Evolutionary conservation across 441 rosid species (phyloP).

Genomic region (Aleurites moluccanus): DNA sequence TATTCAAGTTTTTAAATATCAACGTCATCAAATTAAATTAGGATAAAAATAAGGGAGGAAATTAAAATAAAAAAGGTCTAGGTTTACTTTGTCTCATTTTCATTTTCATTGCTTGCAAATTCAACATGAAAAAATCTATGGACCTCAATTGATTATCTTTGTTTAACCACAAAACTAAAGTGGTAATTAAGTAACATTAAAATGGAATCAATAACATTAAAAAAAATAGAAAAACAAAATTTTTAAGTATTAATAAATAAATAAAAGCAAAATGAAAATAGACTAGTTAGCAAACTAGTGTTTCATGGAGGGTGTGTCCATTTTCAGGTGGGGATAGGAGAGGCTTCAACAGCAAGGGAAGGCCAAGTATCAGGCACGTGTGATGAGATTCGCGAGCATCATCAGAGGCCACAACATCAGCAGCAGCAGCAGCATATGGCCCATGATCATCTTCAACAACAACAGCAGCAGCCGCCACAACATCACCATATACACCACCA

Average conservation of each 20-base stretch:
- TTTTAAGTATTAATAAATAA: conserved; percentile 8
- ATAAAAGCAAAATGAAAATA: conserved; percentile 25
- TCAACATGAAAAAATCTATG: conserved; percentile 40
- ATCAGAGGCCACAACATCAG: conserved; percentile 46
- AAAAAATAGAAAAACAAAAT: conserved; percentile 3
- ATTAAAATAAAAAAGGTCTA: conserved; percentile 30
- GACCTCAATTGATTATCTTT: conserved; percentile 50
- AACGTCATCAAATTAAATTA: background rate
- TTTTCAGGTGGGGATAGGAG: conserved; percentile 78
- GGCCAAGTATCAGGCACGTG: conserved; percentile 48
- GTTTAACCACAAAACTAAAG: conserved; percentile 32
- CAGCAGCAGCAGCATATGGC: conserved; percentile 53
- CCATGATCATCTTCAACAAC: conserved; percentile 55
- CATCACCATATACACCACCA: conserved; percentile 42
- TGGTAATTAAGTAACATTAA: conserved; percentile 29
- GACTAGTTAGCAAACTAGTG: conserved; percentile 42
- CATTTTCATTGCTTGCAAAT: conserved; percentile 44
- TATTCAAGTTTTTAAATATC: background rate
- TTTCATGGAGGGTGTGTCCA: conserved; percentile 14
- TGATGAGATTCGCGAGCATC: conserved; percentile 57
- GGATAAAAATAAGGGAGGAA: conserved; percentile 3
- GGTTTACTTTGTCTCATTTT: conserved; percentile 42
- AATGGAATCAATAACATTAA: conserved; percentile 35
- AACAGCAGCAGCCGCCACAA: conserved; percentile 52
- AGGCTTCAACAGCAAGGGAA: conserved; percentile 77